These are phyloP conservation scores for Brassica carinata DNA, from an alignment of 345 rosid genomes.

Conservation along the genomic window DNA sequence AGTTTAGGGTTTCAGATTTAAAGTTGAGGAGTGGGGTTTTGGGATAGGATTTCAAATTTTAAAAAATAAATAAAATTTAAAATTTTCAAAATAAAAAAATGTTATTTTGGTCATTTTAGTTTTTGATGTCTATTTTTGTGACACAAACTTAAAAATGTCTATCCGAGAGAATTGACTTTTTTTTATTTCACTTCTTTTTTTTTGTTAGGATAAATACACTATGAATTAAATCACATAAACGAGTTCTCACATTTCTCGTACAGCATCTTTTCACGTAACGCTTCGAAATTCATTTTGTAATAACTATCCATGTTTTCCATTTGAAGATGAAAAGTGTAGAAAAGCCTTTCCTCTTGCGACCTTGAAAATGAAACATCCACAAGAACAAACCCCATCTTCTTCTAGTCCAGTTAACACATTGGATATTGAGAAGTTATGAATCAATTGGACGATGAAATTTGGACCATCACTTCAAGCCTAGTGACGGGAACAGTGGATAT, in stretches of 20 bases:
- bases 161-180: too few species aligned
- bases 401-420: conserved; percentile 48
- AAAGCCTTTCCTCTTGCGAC: conserved; percentile 53
- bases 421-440: conserved; percentile 40
- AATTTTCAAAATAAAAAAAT: too few species aligned
- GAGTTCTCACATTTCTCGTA: conserved; percentile 33
- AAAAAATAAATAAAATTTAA: too few species aligned
- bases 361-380: conserved; percentile 60
- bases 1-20: too few species aligned
- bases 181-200: too few species aligned
- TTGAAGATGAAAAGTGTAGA: conserved; percentile 61
- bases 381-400: conserved; percentile 47
- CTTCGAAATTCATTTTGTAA: conserved; percentile 31
- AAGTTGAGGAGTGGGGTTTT: too few species aligned
- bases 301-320: conserved; percentile 38
- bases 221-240: not conserved
- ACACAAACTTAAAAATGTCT: too few species aligned
- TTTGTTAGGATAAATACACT: too few species aligned
- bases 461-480: conserved; percentile 51
- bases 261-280: conserved; percentile 39
- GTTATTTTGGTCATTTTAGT: too few species aligned
- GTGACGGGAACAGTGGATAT: conserved; percentile 41
- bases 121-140: too few species aligned
- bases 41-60: too few species aligned
- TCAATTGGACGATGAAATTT: conserved; percentile 41